A percentile compares a stretch with the other conserved stretches of the same genome.
Evolutionary conservation across 192 early-diverging fungal species (phyloP).

Genomic region (Gryganskiella cystojenkinii): DNA sequence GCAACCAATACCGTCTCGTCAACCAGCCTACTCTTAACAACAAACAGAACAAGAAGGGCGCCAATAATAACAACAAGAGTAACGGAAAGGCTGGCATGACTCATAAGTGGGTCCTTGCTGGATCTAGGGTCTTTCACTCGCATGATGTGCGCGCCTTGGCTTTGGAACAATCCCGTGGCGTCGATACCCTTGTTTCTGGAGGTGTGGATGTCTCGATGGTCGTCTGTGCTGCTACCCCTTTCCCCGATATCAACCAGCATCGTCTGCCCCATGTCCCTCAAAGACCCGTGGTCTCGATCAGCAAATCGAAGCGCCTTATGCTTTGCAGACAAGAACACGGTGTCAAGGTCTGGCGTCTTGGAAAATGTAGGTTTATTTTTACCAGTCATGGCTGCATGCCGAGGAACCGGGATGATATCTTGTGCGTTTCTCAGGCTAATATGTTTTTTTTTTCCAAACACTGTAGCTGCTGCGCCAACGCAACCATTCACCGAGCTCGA

Average conservation of each 20-base stretch:
- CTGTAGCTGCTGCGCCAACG: conserved; percentile 36
- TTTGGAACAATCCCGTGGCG: conserved; percentile 73
- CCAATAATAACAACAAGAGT: conserved; percentile 15
- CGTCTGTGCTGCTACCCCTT: conserved; percentile 65
- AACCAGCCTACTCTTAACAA: conserved; percentile 53
- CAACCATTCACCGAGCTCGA: conserved; percentile 46
- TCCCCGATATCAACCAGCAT: conserved; percentile 70
- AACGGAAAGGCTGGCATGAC: conserved; percentile 24
- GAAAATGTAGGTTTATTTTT: conserved; percentile 59
- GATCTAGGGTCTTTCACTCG: conserved; percentile 89
- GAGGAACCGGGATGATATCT: background rate
- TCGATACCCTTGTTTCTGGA: conserved; percentile 84
- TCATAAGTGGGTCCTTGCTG: conserved; percentile 82
- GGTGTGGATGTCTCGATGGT: conserved; percentile 84
- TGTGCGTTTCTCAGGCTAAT: background rate
- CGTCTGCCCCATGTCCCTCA: conserved; percentile 75
- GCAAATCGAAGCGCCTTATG: conserved; percentile 70
- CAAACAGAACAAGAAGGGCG: too few relatives aligned
- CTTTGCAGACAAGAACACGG: conserved; percentile 72
- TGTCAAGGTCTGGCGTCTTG: conserved; percentile 88
- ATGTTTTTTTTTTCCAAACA: background rate
- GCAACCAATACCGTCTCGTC: conserved; percentile 73
- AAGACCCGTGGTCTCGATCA: conserved; percentile 63
- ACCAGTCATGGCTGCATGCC: background rate
- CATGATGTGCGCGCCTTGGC: conserved; percentile 94